phyloP scores from a whole-genome alignment of 1,284 basidiomycete species.

The Tremellales sp. region DNA sequence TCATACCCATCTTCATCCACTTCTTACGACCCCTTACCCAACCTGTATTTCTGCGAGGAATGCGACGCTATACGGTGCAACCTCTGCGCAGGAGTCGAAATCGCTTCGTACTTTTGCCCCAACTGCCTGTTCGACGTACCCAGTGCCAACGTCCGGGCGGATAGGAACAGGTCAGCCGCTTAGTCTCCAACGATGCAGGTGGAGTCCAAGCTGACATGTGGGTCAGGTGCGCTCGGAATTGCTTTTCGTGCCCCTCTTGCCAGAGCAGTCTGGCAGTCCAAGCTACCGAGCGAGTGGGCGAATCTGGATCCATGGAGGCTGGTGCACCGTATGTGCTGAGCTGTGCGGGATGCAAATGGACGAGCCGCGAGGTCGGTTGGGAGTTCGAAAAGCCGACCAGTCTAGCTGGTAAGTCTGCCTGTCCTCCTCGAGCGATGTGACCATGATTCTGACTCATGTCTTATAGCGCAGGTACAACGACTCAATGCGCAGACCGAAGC shows the following conservation, averaged over 20 bases:
- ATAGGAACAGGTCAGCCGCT: slow-evolving; percentile 75
- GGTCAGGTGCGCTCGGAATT: slow-evolving; percentile 93
- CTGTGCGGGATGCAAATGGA: slow-evolving; percentile 92
- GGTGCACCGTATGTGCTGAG: slow-evolving; percentile 85
- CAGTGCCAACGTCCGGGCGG: slow-evolving; percentile 87
- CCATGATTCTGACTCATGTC: slow-evolving; percentile 4
- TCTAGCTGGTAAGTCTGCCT: slow-evolving; percentile 67
- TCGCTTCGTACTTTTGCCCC: slow-evolving; percentile 95
- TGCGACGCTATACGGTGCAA: slow-evolving; percentile 93
- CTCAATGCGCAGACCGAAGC: slow-evolving; percentile 79
- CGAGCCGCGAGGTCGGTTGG: slow-evolving; percentile 82
- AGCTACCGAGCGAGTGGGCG: slow-evolving; percentile 48
- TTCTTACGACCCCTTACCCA: slow-evolving; percentile 74
- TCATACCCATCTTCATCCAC: slow-evolving; percentile 73
- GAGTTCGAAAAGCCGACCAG: slow-evolving; percentile 95
- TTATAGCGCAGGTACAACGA: slow-evolving; percentile 82
- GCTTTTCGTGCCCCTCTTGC: slow-evolving; percentile 93
- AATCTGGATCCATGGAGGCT: slow-evolving; percentile 43
- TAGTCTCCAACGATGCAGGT: no score
- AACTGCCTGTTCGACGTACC: slow-evolving; percentile 99
- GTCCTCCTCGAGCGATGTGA: not conserved
- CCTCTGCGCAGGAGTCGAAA: slow-evolving; percentile 83
- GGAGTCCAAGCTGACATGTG: slow-evolving; percentile 3
- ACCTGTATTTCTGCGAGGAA: slow-evolving; percentile 96
- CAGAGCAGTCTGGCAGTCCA: slow-evolving; percentile 81